Base-by-base conservation (phyloP, 1,284 basidiomycete species). In the Leccinum solheimii region DNA sequence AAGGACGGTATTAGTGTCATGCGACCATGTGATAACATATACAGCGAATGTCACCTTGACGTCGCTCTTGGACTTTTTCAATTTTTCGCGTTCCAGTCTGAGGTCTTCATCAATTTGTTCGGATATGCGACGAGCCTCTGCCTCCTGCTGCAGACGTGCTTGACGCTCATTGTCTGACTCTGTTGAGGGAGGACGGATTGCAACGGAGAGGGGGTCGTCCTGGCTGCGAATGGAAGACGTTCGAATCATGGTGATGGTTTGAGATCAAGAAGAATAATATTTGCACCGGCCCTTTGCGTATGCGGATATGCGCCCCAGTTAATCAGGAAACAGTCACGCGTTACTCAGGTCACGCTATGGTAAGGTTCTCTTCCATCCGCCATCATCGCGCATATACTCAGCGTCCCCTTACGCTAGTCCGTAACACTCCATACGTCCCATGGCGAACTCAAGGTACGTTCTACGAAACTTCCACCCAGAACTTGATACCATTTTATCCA, bases 341-440 rank as follows among this genome's bases (percentile, higher is more conserved):
- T 72, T 56, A 75, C 74, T 49, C 1, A 11, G 1, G 64, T 75
- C 68, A 75, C 71, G 16, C 19, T 23, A 75, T 75, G 73, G 73
- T 75, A 10, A 53, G 75, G 75, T 76, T 62, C 48, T 34, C 48
- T 62, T 55, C 49, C 57, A 56, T 64, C 69, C 67, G 66, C 59
- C 63, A 73, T 27, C 60, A 61, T 57, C 57, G 59, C 64, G 64
- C 60, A 54, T 61, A 60, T 36, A 63, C 56, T 73, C 57, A 64
- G 51, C 32, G 9, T 49, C 34, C n/a, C 23, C 27, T 10, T 30
- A 54, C 38, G 49, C 23, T 40, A 95, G 96, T 97, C 96, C 64
- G 95, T 98, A 56, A 98, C 96, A 5, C 83, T 99, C 55, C 92
- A 98, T 76, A 98, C 97, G 1, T 87, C 90, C 26, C 89, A 92